Conservation (phyloP, 192 early-diverging fungal genomes). For the Dimargaris verticillata region DNA sequence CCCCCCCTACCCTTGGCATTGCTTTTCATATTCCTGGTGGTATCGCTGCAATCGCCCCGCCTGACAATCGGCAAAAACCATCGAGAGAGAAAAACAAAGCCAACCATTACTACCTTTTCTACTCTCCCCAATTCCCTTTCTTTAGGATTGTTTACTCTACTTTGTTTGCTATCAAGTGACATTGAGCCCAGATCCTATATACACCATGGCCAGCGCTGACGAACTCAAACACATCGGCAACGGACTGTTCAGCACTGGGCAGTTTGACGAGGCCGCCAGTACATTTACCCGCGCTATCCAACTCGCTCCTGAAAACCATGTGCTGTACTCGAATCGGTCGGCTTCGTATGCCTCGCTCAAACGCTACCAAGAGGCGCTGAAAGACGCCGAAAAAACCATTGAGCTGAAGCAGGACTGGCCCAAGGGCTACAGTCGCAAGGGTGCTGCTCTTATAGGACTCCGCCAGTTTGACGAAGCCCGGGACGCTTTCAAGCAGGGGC, state of each 20-base stretch:
- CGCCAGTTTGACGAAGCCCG: constrained; percentile 47
- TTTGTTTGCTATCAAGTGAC: no score
- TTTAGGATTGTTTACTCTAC: no score
- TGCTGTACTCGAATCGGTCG: constrained; percentile 86
- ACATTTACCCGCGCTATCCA: constrained; percentile 71
- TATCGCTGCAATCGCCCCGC: no score
- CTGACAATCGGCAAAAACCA: no score
- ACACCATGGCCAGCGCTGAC: constrained; percentile 28
- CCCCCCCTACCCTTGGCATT: no score
- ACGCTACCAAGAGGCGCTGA: constrained; percentile 57
- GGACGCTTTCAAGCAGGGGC: constrained; percentile 59
- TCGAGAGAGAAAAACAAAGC: no score
- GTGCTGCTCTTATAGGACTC: constrained; percentile 68
- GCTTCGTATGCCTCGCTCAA: constrained; percentile 64
- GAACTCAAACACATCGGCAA: constrained; percentile 67
- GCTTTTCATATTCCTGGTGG: no score
- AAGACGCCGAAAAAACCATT: constrained; percentile 75
- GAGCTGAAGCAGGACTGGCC: constrained; percentile 69
- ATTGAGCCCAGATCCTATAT: background rate
- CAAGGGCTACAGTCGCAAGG: constrained; percentile 85
- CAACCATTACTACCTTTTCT: no score
- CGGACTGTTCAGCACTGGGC: constrained; percentile 63
- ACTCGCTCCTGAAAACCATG: constrained; percentile 75
- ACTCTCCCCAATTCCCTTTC: no score
- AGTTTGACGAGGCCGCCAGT: constrained; percentile 59